A percentile compares a stretch with the other conserved stretches of the same genome.
Conservation (phyloP, 148 eudicot species). For the Fallopia convolvulus region DNA sequence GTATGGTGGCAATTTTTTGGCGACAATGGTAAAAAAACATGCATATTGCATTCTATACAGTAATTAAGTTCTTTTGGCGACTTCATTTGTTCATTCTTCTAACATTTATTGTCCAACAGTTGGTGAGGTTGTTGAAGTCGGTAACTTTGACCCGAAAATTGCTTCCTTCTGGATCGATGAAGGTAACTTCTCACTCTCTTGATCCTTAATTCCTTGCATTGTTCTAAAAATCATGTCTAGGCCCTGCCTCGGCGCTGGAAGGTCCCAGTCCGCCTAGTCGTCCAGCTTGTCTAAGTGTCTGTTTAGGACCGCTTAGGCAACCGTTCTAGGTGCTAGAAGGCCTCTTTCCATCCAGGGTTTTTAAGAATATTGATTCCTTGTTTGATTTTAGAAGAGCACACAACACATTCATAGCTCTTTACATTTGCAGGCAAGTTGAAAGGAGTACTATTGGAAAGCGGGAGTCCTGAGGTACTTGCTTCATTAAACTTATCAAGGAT, state of each 20-base stretch:
- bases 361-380: neutral
- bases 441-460: slow-evolving; percentile 95
- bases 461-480: slow-evolving; percentile 78
- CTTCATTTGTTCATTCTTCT: neutral
- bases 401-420: neutral
- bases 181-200: slow-evolving; percentile 32
- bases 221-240: no score
- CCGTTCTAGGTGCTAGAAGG: no score
- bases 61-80: neutral
- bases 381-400: neutral
- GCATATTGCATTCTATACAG: neutral
- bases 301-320: no score
- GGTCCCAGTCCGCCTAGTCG: no score
- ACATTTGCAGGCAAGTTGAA: slow-evolving; percentile 53
- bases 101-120: slow-evolving; percentile 33
- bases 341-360: no score
- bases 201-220: neutral
- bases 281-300: no score
- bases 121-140: slow-evolving; percentile 87
- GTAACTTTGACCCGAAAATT: slow-evolving; percentile 91
- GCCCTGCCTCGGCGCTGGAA: no score
- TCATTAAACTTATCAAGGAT: neutral
- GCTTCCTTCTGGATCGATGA: slow-evolving; percentile 97
- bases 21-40: slow-evolving; percentile 60
- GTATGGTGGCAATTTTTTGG: slow-evolving; percentile 98